Evolutionary conservation across 345 rosid genomes (phyloP).

Genomic region (Salix dunnii): DNA sequence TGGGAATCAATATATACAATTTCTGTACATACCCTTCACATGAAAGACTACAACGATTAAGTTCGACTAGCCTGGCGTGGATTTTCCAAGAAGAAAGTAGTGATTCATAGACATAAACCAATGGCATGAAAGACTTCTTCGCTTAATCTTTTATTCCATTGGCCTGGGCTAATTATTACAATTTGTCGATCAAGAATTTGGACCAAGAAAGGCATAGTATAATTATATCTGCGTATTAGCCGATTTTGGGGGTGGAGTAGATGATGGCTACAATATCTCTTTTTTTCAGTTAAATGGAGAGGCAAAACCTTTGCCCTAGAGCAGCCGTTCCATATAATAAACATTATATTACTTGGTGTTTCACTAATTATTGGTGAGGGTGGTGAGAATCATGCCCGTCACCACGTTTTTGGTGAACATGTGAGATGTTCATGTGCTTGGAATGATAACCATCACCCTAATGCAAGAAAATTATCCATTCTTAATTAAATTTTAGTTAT

Average conservation of each 20-base stretch:
- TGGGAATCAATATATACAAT: too few species aligned
- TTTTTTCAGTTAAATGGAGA: neutral
- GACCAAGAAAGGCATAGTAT: too few species aligned
- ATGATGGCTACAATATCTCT: neutral
- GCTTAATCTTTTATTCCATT: too few species aligned
- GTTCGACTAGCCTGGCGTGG: too few species aligned
- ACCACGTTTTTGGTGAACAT: slow-evolving; percentile 14
- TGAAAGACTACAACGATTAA: too few species aligned
- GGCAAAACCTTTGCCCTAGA: neutral
- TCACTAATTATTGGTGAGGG: slow-evolving; percentile 33
- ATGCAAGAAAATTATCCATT: neutral
- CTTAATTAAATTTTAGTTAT: neutral
- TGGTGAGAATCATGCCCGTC: slow-evolving; percentile 13
- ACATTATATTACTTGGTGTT: neutral
- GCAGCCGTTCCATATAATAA: neutral
- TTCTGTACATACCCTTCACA: too few species aligned
- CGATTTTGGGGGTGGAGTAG: neutral
- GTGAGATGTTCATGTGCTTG: slow-evolving; percentile 7
- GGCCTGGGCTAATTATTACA: too few species aligned
- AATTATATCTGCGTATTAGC: too few species aligned
- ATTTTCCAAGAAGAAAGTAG: too few species aligned
- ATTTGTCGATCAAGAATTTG: too few species aligned
- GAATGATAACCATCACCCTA: slow-evolving; percentile 2
- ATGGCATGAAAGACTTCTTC: too few species aligned
- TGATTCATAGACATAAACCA: too few species aligned